phyloP scores from a whole-genome alignment of 768 basidiomycete genomes.

The Thelephora aurantiotincta region DNA sequence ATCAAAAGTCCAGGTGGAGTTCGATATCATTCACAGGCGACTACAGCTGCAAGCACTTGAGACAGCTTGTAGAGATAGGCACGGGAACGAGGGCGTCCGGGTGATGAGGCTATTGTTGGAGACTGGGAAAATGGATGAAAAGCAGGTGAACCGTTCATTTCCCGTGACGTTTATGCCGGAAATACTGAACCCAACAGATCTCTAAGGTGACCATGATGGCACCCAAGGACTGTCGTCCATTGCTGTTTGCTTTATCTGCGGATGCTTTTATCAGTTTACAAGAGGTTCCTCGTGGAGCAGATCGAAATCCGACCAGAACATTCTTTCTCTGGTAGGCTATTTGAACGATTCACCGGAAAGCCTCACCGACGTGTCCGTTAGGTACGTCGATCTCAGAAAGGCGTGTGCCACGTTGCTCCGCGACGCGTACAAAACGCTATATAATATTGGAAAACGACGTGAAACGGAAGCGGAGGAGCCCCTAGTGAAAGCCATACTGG shows the following conservation, averaged over 20 bases:
- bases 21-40: constrained; percentile 52
- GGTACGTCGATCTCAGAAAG: constrained; percentile 82
- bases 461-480: constrained; percentile 59
- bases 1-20: constrained; percentile 71
- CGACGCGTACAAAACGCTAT: constrained; percentile 80
- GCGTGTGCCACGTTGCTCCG: constrained; percentile 67
- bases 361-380: constrained; percentile 17
- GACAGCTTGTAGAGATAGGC: constrained; percentile 65
- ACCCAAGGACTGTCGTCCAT: constrained; percentile 70
- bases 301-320: constrained; percentile 78
- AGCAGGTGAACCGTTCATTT: constrained; percentile 43
- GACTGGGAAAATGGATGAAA: constrained; percentile 88
- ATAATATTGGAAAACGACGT: constrained; percentile 66
- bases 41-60: constrained; percentile 63
- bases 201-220: constrained; percentile 91
- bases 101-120: constrained; percentile 67
- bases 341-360: not conserved
- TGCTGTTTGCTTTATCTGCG: constrained; percentile 64
- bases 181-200: constrained; percentile 36
- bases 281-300: constrained; percentile 84
- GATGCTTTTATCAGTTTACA: constrained; percentile 82
- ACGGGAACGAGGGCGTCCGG: constrained; percentile 72
- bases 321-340: constrained; percentile 76
- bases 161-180: not conserved
- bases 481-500: constrained; percentile 55